Base-by-base conservation (phyloP, 768 basidiomycete genomes). In the Favolaschia claudopus region DNA sequence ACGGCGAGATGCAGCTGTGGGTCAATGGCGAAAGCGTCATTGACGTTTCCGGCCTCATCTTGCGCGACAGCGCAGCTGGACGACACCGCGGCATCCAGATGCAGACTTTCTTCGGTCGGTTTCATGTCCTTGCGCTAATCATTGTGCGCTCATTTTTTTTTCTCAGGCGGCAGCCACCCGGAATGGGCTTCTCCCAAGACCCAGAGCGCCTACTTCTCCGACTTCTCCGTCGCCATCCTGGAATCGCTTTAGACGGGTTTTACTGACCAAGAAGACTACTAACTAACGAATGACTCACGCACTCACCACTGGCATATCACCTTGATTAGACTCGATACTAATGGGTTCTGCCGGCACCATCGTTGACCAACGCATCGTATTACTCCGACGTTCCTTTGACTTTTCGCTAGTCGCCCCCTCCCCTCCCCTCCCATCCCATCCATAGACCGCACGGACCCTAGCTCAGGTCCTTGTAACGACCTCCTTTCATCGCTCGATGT, bases 1-100 rank as follows among this genome's bases (percentile, higher is more conserved):
- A 95, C 67, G 92, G 92, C 62, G 86, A 90, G 74, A 70, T 91
- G 40, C 77, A 91, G 70, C 74, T 93, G 22, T 89, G 84, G 70
- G 82, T 83, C 36, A 80, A 87, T 60, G 91, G 89, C 33, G 70
- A 84, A 75, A 86, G 85, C 65, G 84, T 88, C 52, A 80, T 92
- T 69, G 82, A 77, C 52, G 80, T 86, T 34, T 65, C 62, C 17
- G 85, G 85, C 17, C 75, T 92, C 22, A 78, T 84, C 55, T 74
- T 91, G 29, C 76, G 85, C 45, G 77, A 83, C 58, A 76, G 75
- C 55, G 70, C 68, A 25, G 71, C 74, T 1, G 84, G 85, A 36
- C 79, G 77, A 60, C 82, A 92, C 66, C 79, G 84, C 31, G 90
- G 91, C 20, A 83, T 89, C 55, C 85, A 85, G 71, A 83, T 60